A percentile compares a stretch with the other conserved stretches of the same genome.
These are phyloP conservation scores for Flaveria robusta DNA, from an alignment of 129 eudicot genomes.

Conservation along the genomic window DNA sequence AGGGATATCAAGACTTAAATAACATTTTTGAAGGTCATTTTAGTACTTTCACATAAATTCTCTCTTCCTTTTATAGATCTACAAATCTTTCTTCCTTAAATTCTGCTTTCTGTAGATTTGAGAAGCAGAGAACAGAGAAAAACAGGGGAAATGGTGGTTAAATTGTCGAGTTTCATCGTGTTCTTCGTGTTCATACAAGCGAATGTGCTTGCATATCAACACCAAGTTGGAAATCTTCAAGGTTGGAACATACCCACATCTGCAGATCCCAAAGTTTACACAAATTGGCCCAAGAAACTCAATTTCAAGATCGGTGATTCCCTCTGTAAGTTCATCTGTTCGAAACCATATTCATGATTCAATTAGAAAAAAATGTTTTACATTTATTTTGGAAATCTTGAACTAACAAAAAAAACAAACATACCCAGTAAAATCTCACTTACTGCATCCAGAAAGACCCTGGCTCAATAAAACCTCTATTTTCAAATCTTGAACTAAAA, in stretches of 20 bases:
- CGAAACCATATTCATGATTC: neutral
- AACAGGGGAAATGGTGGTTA: conserved; percentile 42
- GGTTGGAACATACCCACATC: conserved; percentile 73
- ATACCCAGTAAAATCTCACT: too few relatives aligned
- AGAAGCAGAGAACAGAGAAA: conserved; percentile 26
- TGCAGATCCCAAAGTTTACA: conserved; percentile 55
- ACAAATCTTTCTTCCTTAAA: conserved; percentile 12
- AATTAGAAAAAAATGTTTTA: neutral
- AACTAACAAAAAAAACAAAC: too few relatives aligned
- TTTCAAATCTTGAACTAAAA: neutral
- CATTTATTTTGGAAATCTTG: conserved; percentile 11
- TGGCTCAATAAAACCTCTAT: too few relatives aligned
- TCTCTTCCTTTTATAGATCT: conserved; percentile 22
- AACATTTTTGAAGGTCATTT: neutral
- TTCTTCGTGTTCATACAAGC: conserved; percentile 49
- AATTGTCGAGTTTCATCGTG: conserved; percentile 33
- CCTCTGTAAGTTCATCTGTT: conserved; percentile 56
- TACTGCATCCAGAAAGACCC: too few relatives aligned
- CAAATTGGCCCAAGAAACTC: conserved; percentile 68
- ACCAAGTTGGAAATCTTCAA: conserved; percentile 84
- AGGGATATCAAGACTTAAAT: neutral
- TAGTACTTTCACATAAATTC: conserved; percentile 23
- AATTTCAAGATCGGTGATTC: conserved; percentile 71
- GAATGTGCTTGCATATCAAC: conserved; percentile 48
- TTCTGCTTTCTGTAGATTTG: conserved; percentile 13